These are phyloP conservation scores for Cercis canadensis DNA, from an alignment of 306 rosid species.

Conservation along the genomic window DNA sequence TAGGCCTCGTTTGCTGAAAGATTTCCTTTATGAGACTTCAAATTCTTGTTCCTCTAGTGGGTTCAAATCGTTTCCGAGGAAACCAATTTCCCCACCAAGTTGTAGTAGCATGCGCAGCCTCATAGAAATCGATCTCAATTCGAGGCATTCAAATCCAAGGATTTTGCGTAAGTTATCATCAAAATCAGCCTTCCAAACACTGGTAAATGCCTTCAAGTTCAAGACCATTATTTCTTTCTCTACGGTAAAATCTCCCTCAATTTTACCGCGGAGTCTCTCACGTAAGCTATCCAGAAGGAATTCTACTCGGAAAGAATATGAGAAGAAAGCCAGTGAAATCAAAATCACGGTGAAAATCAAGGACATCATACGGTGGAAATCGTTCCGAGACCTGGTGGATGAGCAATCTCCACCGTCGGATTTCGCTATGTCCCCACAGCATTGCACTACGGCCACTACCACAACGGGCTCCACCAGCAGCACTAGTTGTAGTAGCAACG, in stretches of 20 bases:
- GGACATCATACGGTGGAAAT: constrained; percentile 85
- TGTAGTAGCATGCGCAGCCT: constrained; percentile 14
- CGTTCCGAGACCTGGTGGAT: constrained; percentile 60
- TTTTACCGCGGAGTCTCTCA: constrained; percentile 59
- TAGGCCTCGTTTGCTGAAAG: constrained; percentile 53
- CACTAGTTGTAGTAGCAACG: constrained; percentile 42
- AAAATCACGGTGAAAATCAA: constrained; percentile 57
- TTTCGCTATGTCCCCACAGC: constrained; percentile 39
- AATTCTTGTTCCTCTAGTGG: constrained; percentile 46
- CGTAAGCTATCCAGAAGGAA: constrained; percentile 45
- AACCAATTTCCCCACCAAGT: constrained; percentile 18
- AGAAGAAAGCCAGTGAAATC: constrained; percentile 27
- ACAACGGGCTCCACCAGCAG: constrained; percentile 30
- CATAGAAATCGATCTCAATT: constrained; percentile 14
- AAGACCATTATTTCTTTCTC: constrained; percentile 57
- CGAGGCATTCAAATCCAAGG: constrained; percentile 8
- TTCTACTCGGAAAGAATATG: neutral
- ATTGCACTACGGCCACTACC: constrained; percentile 35
- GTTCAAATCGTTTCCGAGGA: constrained; percentile 49
- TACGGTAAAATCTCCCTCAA: constrained; percentile 45
- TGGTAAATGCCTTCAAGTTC: constrained; percentile 55
- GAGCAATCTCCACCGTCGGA: constrained; percentile 48
- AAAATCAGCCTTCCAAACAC: constrained; percentile 60
- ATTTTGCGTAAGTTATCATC: constrained; percentile 4
- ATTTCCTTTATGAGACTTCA: constrained; percentile 46